These are phyloP conservation scores for Wallacemonas collosoma DNA, from an alignment of 208 protist species.

Conservation along the genomic window DNA sequence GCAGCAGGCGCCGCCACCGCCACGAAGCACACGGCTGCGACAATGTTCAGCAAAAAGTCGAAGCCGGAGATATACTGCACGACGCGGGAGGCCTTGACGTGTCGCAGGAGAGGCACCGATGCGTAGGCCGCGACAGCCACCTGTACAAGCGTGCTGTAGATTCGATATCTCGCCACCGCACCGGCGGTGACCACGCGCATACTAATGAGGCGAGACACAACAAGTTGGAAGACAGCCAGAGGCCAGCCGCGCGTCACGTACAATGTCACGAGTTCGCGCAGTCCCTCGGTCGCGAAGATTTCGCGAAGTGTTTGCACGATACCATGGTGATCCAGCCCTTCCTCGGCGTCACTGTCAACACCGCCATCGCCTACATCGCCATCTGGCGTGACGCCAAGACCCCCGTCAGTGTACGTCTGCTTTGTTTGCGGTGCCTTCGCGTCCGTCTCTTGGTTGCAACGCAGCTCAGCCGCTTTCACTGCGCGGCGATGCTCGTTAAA, in stretches of 20 bases:
- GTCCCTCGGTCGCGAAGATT: slow-evolving; percentile 8
- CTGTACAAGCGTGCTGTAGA: slow-evolving; percentile 17
- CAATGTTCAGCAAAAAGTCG: slow-evolving; percentile 20
- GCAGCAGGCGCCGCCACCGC: slow-evolving; percentile 13
- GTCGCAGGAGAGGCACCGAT: slow-evolving; percentile 8
- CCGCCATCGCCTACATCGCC: background rate
- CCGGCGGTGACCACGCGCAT: slow-evolving; percentile 15
- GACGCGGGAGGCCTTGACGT: slow-evolving; percentile 9
- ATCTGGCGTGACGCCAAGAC: background rate
- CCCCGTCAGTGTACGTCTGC: background rate
- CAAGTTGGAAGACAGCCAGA: slow-evolving; percentile 14
- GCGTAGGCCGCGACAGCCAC: slow-evolving; percentile 6
- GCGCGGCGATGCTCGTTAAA: slow-evolving; percentile 14
- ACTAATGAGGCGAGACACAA: slow-evolving; percentile 14
- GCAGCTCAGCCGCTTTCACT: background rate
- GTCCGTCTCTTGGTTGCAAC: background rate
- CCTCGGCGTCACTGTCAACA: background rate
- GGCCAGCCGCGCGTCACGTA: slow-evolving; percentile 27
- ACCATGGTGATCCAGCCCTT: background rate
- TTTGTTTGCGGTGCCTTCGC: background rate
- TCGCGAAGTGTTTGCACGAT: slow-evolving; percentile 2
- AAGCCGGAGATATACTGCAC: slow-evolving; percentile 18
- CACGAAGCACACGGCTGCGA: slow-evolving; percentile 12
- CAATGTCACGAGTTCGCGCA: slow-evolving; percentile 18
- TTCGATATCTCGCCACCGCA: slow-evolving; percentile 12